A percentile compares a stretch with the other conserved stretches of the same genome.
phyloP scores from a whole-genome alignment of 1,284 basidiomycete species.

The Trametes sp. region DNA sequence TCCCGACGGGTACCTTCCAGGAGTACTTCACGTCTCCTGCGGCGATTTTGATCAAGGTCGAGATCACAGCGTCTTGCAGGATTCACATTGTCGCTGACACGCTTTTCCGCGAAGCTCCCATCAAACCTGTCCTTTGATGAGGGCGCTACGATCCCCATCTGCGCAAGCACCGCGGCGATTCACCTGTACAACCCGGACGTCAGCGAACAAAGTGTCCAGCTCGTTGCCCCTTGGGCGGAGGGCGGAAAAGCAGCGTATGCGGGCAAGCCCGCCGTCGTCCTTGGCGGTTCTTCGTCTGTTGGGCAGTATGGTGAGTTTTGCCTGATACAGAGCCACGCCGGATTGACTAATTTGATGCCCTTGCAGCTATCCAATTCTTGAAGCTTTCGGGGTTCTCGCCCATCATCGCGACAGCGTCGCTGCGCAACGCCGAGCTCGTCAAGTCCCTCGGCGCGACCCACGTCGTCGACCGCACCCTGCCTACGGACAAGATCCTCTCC shows the following conservation, averaged over 20 bases:
- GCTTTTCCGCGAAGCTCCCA: not conserved
- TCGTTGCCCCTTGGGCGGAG: conserved; percentile 40
- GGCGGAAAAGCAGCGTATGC: conserved; percentile 46
- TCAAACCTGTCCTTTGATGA: not conserved
- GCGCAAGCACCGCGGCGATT: conserved; percentile 42
- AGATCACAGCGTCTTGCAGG: not conserved
- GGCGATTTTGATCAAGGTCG: not conserved
- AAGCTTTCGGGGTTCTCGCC: conserved; percentile 43
- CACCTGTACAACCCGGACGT: conserved; percentile 46
- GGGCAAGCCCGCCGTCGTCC: conserved; percentile 48
- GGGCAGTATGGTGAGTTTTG: conserved; percentile 47
- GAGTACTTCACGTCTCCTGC: not conserved
- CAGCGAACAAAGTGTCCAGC: conserved; percentile 36
- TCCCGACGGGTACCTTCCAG: not conserved
- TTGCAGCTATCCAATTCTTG: conserved; percentile 42
- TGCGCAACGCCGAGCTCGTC: conserved; percentile 41
- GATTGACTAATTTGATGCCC: no score
- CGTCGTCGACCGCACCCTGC: conserved; percentile 39
- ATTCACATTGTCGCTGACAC: not conserved
- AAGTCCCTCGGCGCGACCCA: conserved; percentile 47
- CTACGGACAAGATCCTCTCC: conserved; percentile 23
- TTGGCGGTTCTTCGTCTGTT: conserved; percentile 53
- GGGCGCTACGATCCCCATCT: conserved; percentile 9
- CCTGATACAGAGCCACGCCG: no score
- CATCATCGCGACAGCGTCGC: conserved; percentile 45